These are phyloP conservation scores for Alternaria hordeiaustralica DNA, from an alignment of 2,329 filamentous ascomycete species.

Conservation along the genomic window DNA sequence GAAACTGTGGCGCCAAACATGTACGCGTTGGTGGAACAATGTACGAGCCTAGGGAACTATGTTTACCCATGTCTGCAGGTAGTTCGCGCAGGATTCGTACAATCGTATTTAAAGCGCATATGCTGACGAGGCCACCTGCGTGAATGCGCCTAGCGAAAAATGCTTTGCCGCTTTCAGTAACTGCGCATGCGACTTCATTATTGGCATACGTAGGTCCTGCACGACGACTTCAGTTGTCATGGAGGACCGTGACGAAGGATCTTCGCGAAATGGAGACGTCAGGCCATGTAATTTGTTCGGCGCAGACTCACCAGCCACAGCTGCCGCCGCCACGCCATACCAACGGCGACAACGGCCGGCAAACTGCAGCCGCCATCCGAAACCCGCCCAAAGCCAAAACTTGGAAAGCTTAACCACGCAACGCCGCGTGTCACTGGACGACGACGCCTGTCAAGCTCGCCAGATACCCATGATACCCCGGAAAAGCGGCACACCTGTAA, in stretches of 20 bases:
- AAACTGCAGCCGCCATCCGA: background rate
- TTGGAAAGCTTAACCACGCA: constrained; percentile 22
- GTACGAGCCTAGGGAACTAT: background rate
- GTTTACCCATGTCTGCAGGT: background rate
- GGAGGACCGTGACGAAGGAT: background rate
- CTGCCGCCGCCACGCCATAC: background rate
- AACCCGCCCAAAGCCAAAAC: background rate
- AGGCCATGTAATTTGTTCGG: background rate
- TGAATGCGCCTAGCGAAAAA: background rate
- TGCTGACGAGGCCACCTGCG: constrained; percentile 16
- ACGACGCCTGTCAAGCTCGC: constrained; percentile 1
- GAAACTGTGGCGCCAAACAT: background rate
- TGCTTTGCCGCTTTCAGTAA: constrained; percentile 7
- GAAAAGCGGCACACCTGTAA: constrained; percentile 1
- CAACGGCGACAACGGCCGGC: background rate
- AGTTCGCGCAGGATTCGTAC: background rate
- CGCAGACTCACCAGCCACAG: background rate
- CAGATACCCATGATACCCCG: background rate
- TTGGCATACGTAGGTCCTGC: background rate
- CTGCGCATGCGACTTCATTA: constrained; percentile 6
- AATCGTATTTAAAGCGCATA: background rate
- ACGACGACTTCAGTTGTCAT: background rate
- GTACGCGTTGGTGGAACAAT: background rate
- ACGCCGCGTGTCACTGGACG: constrained; percentile 25
- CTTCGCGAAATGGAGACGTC: background rate